Evolutionary conservation across 805 yeast genomes (phyloP).

Genomic region (Ogataea philodendri): DNA sequence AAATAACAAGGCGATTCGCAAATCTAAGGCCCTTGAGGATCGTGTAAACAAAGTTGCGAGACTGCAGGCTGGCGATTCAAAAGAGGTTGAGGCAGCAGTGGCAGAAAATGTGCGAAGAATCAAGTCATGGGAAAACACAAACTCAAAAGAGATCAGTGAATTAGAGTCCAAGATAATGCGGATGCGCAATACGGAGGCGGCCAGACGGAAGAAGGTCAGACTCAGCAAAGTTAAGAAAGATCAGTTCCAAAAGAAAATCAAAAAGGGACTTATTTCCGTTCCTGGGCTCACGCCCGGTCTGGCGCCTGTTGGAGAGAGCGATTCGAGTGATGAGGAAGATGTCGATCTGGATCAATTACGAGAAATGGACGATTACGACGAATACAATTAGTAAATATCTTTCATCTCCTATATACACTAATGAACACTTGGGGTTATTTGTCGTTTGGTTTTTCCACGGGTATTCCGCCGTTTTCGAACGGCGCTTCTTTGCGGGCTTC

Average conservation of each 20-base stretch:
- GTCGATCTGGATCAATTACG: constrained; percentile 22
- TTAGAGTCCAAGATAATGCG: constrained; percentile 42
- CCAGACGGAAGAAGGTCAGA: constrained; percentile 34
- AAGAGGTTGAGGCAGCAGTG: constrained; percentile 40
- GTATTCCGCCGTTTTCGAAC: constrained; percentile 65
- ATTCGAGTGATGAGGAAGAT: constrained; percentile 39
- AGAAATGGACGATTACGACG: constrained; percentile 34
- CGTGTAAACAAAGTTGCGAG: constrained; percentile 24
- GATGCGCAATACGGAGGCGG: constrained; percentile 44
- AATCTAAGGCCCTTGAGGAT: constrained; percentile 21
- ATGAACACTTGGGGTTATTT: constrained; percentile 5
- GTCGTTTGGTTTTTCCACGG: constrained; percentile 18
- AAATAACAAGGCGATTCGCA: constrained; percentile 12
- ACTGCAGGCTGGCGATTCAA: constrained; percentile 25
- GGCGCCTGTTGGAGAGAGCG: constrained; percentile 73
- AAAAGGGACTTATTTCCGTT: constrained; percentile 42
- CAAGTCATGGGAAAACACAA: constrained; percentile 40
- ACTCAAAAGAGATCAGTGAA: constrained; percentile 40
- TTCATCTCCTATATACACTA: constrained; percentile 13
- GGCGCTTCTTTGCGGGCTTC: constrained; percentile 91
- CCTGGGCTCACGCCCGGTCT: constrained; percentile 82
- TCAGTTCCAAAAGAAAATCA: constrained; percentile 40
- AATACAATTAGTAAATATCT: constrained; percentile 21
- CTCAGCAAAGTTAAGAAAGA: constrained; percentile 32
- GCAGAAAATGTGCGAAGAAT: constrained; percentile 38